These are phyloP conservation scores for Albizia julibrissin DNA, from an alignment of 306 rosid species.

Conservation along the genomic window DNA sequence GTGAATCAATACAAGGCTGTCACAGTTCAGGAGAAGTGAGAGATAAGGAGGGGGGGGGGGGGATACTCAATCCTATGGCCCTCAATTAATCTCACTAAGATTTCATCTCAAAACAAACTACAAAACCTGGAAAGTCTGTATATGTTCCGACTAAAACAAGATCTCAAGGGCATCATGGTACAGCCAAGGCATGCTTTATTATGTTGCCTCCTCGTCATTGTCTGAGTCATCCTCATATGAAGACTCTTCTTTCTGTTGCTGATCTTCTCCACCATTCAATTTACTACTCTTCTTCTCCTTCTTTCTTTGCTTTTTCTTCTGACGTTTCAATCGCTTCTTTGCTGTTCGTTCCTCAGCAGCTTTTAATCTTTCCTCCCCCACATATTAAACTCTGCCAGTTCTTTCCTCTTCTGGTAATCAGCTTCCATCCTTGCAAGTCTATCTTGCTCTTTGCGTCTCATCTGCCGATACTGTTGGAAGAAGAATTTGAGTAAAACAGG, in stretches of 20 bases:
- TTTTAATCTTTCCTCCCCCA: conserved; percentile 83
- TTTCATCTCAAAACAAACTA: too few species aligned
- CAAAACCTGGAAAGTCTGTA: too few species aligned
- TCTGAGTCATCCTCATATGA: conserved; percentile 65
- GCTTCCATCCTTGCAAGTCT: conserved; percentile 88
- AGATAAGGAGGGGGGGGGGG: too few species aligned
- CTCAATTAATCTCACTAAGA: too few species aligned
- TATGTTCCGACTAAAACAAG: too few species aligned
- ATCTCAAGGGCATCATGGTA: too few species aligned
- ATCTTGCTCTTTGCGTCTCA: conserved; percentile 95
- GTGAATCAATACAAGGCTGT: conserved; percentile 5
- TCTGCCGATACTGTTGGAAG: conserved; percentile 74
- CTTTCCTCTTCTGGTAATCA: conserved; percentile 80
- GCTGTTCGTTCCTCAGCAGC: conserved; percentile 86
- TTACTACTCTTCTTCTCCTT: conserved; percentile 68
- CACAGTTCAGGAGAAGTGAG: too few species aligned
- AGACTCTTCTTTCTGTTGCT: conserved; percentile 55
- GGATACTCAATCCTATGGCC: too few species aligned
- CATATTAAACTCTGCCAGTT: conserved; percentile 65
- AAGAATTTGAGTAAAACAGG: conserved; percentile 21
- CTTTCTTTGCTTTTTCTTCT: conserved; percentile 82
- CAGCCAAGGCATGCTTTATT: conserved; percentile 30
- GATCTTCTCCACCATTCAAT: conserved; percentile 47
- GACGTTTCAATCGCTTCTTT: conserved; percentile 77
- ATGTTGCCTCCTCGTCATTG: conserved; percentile 49